These are phyloP conservation scores for Torulaspora microellipsoides DNA, from an alignment of 805 yeast species.

Conservation along the genomic window DNA sequence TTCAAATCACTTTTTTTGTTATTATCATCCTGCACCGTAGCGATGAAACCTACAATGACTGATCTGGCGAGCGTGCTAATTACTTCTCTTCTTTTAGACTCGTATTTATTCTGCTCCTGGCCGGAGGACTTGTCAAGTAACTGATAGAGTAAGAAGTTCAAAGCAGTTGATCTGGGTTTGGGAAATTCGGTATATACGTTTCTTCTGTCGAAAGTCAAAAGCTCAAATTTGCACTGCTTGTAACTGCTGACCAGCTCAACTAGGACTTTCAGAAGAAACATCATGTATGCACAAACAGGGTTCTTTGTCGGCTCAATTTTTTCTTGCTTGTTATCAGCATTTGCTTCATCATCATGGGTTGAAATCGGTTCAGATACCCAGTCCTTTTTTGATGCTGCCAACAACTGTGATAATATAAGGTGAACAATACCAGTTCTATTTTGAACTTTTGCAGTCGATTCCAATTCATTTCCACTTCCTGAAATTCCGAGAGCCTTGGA, in stretches of 20 bases:
- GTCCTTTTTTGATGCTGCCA: slow-evolving; percentile 43
- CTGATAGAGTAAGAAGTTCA: slow-evolving; percentile 74
- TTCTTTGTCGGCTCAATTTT: slow-evolving; percentile 44
- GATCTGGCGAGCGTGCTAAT: slow-evolving; percentile 60
- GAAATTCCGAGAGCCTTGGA: slow-evolving; percentile 23
- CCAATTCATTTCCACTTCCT: slow-evolving; percentile 13
- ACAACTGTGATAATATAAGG: slow-evolving; percentile 58
- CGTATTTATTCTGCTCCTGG: slow-evolving; percentile 33
- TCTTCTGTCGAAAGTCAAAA: slow-evolving; percentile 68
- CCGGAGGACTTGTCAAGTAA: slow-evolving; percentile 53
- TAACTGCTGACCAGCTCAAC: slow-evolving; percentile 75
- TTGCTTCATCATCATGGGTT: slow-evolving; percentile 21
- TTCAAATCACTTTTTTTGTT: slow-evolving; percentile 41
- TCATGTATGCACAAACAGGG: slow-evolving; percentile 56
- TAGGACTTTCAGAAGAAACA: slow-evolving; percentile 62
- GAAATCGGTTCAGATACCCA: slow-evolving; percentile 39
- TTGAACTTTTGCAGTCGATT: slow-evolving; percentile 9
- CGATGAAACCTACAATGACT: slow-evolving; percentile 57
- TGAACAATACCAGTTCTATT: slow-evolving; percentile 57
- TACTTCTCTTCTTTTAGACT: slow-evolving; percentile 47
- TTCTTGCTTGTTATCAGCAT: slow-evolving; percentile 31
- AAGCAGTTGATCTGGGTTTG: slow-evolving; percentile 71
- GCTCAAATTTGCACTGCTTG: slow-evolving; percentile 74
- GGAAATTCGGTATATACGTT: slow-evolving; percentile 38
- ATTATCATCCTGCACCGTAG: slow-evolving; percentile 50